Evolutionary conservation across 2,329 filamentous ascomycete genomes (phyloP).

Genomic region (Canariomyces notabilis): DNA sequence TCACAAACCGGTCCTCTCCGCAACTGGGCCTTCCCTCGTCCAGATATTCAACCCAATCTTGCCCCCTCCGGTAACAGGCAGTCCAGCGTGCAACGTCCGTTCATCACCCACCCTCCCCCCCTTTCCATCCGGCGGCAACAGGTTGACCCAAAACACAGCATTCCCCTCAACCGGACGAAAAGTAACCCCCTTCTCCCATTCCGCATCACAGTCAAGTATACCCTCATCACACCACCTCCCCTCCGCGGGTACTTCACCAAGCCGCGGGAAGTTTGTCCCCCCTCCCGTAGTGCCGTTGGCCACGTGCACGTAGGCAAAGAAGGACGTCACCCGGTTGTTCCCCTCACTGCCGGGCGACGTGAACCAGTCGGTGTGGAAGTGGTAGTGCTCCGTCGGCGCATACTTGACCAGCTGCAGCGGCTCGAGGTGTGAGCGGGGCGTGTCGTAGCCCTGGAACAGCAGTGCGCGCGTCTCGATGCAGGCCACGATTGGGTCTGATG

Average conservation of each 20-base stretch:
- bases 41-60: constrained; percentile 51
- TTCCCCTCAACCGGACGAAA: constrained; percentile 44
- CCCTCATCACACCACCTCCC: constrained; percentile 37
- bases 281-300: constrained; percentile 39
- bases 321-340: constrained; percentile 42
- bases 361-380: constrained; percentile 50
- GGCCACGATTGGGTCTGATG: constrained; percentile 36
- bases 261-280: constrained; percentile 45
- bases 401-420: constrained; percentile 47
- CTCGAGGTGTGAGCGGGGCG: constrained; percentile 37
- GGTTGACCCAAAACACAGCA: constrained; percentile 46
- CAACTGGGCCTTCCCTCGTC: constrained; percentile 41
- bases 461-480: constrained; percentile 45
- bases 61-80: constrained; percentile 41
- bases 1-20: constrained; percentile 25
- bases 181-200: constrained; percentile 43
- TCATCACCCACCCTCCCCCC: constrained; percentile 36
- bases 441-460: constrained; percentile 41
- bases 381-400: constrained; percentile 39
- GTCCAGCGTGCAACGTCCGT: constrained; percentile 42
- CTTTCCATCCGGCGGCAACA: constrained; percentile 23
- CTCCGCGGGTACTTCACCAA: constrained; percentile 34
- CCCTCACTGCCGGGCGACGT: constrained; percentile 37
- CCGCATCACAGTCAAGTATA: constrained; percentile 44
- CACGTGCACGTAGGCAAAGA: constrained; percentile 44